A percentile compares a stretch with the other conserved stretches of the same genome.
Conservation (phyloP, 129 eudicot species). For the Lonicera japonica region DNA sequence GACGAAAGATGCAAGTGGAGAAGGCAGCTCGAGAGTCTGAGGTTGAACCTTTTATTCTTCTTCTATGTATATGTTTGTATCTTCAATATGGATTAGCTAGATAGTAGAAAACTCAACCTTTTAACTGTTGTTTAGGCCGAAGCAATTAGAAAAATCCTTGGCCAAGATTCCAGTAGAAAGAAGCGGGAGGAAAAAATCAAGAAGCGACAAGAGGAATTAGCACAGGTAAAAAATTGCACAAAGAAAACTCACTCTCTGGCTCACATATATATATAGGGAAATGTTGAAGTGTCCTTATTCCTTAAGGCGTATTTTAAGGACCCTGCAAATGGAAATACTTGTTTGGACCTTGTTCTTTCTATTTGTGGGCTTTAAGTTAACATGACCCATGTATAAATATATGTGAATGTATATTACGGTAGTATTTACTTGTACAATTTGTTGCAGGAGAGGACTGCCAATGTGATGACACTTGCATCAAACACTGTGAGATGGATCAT, state of each 20-base stretch:
- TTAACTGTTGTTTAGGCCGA: constrained; percentile 46
- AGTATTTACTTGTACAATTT: neutral
- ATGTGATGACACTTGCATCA: constrained; percentile 39
- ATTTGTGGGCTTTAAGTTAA: too few species aligned
- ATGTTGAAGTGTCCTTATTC: too few species aligned
- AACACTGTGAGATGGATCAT: constrained; percentile 64
- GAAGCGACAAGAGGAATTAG: constrained; percentile 61
- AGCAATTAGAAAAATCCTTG: constrained; percentile 81
- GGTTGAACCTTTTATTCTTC: constrained; percentile 27
- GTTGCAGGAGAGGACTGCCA: constrained; percentile 60
- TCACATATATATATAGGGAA: too few species aligned
- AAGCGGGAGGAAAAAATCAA: constrained; percentile 63
- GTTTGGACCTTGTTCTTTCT: too few species aligned
- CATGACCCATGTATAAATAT: too few species aligned
- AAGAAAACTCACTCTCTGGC: too few species aligned
- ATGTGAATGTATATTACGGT: neutral
- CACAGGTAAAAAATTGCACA: constrained; percentile 37
- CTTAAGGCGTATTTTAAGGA: too few species aligned
- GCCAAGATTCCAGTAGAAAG: constrained; percentile 90
- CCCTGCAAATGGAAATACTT: too few species aligned
- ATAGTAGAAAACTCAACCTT: neutral
- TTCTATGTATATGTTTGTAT: too few species aligned
- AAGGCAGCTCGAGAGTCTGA: constrained; percentile 82
- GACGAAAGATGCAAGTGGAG: constrained; percentile 59
- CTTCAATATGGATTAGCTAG: neutral